Percentiles rank a stretch among this genome's conserved stretches.
phyloP scores from a whole-genome alignment of 1,139 yeast genomes.

The Taphrina flavorubra region DNA sequence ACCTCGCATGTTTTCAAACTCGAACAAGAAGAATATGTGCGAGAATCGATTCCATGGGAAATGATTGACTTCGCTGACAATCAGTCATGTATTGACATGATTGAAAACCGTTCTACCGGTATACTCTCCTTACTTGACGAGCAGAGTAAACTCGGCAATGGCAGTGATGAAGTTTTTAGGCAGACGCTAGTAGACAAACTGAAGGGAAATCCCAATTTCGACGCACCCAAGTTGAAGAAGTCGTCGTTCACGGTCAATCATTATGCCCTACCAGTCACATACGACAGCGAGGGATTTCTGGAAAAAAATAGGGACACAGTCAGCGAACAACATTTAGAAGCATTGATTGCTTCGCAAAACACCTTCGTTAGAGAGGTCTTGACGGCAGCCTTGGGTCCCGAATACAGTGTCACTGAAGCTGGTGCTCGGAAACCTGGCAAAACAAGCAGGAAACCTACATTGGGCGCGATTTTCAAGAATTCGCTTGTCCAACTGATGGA shows the following conservation, averaged over 20 bases:
- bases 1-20: constrained; percentile 96
- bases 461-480: constrained; percentile 91
- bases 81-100: constrained; percentile 93
- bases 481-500: constrained; percentile 91
- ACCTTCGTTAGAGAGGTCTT: constrained; percentile 68
- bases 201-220: constrained; percentile 84
- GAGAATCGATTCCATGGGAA: constrained; percentile 95
- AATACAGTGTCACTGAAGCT: constrained; percentile 43
- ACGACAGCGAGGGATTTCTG: constrained; percentile 91
- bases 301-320: constrained; percentile 98
- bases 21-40: constrained; percentile 92
- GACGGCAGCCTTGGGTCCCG: constrained; percentile 60
- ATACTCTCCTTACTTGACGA: constrained; percentile 87
- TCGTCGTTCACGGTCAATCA: constrained; percentile 88
- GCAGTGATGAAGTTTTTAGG: constrained; percentile 85
- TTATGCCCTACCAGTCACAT: constrained; percentile 91
- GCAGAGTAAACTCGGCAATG: constrained; percentile 93
- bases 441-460: constrained; percentile 81
- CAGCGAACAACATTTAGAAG: constrained; percentile 92
- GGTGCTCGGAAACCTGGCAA: constrained; percentile 49
- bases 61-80: constrained; percentile 95
- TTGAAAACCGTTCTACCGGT: constrained; percentile 82
- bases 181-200: constrained; percentile 66
- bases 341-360: constrained; percentile 72
- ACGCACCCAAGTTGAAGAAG: constrained; percentile 93